Conservation (phyloP, 495 filamentous ascomycete genomes). For the Talaromyces liani region DNA sequence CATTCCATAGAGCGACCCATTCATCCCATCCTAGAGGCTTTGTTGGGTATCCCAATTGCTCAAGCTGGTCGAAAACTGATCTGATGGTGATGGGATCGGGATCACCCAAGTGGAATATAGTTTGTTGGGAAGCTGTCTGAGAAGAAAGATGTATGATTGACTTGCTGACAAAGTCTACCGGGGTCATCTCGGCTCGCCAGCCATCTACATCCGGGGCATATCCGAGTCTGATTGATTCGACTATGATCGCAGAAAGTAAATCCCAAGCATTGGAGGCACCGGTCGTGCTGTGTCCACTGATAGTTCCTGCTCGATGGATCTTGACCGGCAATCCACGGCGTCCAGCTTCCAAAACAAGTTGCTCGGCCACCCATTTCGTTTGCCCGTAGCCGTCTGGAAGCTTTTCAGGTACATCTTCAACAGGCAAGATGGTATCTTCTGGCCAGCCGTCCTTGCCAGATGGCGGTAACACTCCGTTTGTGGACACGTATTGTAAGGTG, state of each 20-base stretch:
- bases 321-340: slow-evolving; percentile 52
- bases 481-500: slow-evolving; percentile 63
- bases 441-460: slow-evolving; percentile 49
- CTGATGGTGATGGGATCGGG: slow-evolving; percentile 51
- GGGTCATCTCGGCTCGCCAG: slow-evolving; percentile 67
- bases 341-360: slow-evolving; percentile 56
- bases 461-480: slow-evolving; percentile 58
- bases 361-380: slow-evolving; percentile 63
- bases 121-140: slow-evolving; percentile 43
- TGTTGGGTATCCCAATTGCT: slow-evolving; percentile 55
- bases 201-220: slow-evolving; percentile 54
- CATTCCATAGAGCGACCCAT: slow-evolving; percentile 56
- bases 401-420: slow-evolving; percentile 52
- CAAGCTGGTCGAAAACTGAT: slow-evolving; percentile 48
- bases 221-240: slow-evolving; percentile 58
- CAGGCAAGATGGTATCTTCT: slow-evolving; percentile 48
- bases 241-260: slow-evolving; percentile 56
- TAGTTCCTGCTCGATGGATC: slow-evolving; percentile 56
- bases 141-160: slow-evolving; percentile 54
- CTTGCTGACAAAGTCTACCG: slow-evolving; percentile 62
- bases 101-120: slow-evolving; percentile 59
- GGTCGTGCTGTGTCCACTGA: slow-evolving; percentile 55
- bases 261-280: slow-evolving; percentile 63
- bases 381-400: slow-evolving; percentile 56
- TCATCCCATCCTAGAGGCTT: slow-evolving; percentile 50